Evolutionary conservation across 2,329 filamentous ascomycete species (phyloP).

Genomic region (Cladosporium oxysporum): DNA sequence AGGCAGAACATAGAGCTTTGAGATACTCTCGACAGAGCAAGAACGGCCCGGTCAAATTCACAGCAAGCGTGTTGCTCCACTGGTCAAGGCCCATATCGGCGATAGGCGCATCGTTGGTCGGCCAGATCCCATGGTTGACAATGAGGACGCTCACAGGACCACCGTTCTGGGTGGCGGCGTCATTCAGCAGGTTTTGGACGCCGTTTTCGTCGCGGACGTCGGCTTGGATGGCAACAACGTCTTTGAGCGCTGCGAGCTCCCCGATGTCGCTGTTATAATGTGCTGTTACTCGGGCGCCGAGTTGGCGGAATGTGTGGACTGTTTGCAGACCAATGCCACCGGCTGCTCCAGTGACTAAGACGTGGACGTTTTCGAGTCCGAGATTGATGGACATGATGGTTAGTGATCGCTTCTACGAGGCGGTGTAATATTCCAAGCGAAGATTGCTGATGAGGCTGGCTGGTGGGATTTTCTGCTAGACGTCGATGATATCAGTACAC

Average conservation of each 20-base stretch:
- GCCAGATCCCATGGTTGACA: constrained; percentile 42
- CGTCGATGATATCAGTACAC: background rate
- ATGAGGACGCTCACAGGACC: constrained; percentile 42
- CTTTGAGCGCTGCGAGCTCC: constrained; percentile 36
- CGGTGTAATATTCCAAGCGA: background rate
- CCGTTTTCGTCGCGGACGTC: constrained; percentile 39
- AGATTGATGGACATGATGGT: constrained; percentile 34
- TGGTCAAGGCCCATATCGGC: constrained; percentile 34
- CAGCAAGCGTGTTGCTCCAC: constrained; percentile 34
- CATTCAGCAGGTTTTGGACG: constrained; percentile 33
- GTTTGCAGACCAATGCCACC: constrained; percentile 35
- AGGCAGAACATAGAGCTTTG: constrained; percentile 25
- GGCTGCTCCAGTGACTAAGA: constrained; percentile 39
- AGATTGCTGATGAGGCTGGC: background rate
- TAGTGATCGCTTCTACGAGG: background rate
- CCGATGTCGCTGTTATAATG: constrained; percentile 39
- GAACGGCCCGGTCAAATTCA: constrained; percentile 36
- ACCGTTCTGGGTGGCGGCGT: constrained; percentile 39
- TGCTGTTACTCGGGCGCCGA: constrained; percentile 43
- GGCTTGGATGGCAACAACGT: constrained; percentile 31
- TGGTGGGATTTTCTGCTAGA: background rate
- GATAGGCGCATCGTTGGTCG: constrained; percentile 28
- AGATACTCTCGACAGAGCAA: constrained; percentile 33
- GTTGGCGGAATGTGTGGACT: constrained; percentile 32
- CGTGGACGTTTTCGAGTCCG: constrained; percentile 35